Evolutionary conservation across 2,329 filamentous ascomycete genomes (phyloP).

Genomic region (Fusarium buharicum): DNA sequence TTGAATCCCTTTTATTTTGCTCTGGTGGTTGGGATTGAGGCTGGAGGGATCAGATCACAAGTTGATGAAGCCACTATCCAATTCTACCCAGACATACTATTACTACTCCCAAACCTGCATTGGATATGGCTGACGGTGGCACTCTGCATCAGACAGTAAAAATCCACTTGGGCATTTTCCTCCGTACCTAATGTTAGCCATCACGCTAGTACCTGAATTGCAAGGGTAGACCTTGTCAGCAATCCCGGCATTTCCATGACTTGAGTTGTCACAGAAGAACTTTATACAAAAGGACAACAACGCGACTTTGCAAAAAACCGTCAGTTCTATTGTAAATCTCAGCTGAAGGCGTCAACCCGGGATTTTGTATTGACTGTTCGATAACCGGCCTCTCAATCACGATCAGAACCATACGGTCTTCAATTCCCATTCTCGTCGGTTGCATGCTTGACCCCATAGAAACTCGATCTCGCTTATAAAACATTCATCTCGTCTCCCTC

Average conservation of each 20-base stretch:
- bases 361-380: neutral
- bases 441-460: neutral
- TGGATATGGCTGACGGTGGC: no score
- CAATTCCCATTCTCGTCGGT: neutral
- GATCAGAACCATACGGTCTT: neutral
- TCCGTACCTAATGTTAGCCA: slow-evolving; percentile 17
- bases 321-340: neutral
- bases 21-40: no score
- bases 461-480: neutral
- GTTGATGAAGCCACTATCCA: no score
- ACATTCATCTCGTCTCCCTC: neutral
- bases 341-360: neutral
- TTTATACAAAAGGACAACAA: slow-evolving; percentile 24
- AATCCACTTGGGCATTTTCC: no score
- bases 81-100: no score
- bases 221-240: slow-evolving; percentile 18
- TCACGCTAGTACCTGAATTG: slow-evolving; percentile 26
- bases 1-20: no score
- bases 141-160: no score
- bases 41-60: no score
- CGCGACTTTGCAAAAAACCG: neutral
- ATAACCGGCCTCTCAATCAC: neutral
- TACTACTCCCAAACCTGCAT: no score
- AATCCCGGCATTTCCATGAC: slow-evolving; percentile 18
- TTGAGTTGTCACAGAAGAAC: slow-evolving; percentile 6